Percentiles rank a stretch among this genome's conserved stretches.
phyloP scores from a whole-genome alignment of 2,329 filamentous ascomycete genomes.

The Xylariaceae sp. region DNA sequence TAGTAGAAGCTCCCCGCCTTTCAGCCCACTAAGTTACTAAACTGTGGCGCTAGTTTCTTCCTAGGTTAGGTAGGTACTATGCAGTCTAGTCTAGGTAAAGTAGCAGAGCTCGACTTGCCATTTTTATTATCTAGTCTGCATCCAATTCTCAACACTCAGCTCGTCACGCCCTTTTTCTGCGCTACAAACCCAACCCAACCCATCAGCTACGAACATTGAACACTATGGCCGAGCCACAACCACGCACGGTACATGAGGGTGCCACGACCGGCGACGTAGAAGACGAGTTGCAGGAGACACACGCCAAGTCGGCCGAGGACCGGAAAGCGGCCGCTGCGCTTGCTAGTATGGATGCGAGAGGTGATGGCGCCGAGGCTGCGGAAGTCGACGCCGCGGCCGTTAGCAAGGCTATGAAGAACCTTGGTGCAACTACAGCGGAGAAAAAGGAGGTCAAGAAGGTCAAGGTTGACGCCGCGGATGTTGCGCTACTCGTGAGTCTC shows the following conservation, averaged over 20 bases:
- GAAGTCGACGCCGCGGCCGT: slow-evolving; percentile 73
- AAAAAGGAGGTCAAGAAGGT: slow-evolving; percentile 62
- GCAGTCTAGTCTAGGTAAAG: too few species aligned
- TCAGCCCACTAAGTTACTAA: too few species aligned
- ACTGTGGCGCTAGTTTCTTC: too few species aligned
- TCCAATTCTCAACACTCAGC: background rate
- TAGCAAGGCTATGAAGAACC: slow-evolving; percentile 72
- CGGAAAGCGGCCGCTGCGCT: slow-evolving; percentile 78
- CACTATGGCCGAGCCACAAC: slow-evolving; percentile 67
- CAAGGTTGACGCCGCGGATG: slow-evolving; percentile 77
- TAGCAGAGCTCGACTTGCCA: too few species aligned
- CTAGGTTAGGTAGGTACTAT: too few species aligned
- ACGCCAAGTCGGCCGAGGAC: slow-evolving; percentile 73
- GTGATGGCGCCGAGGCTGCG: slow-evolving; percentile 51
- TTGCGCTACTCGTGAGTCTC: slow-evolving; percentile 67
- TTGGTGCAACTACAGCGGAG: slow-evolving; percentile 49
- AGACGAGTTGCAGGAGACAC: slow-evolving; percentile 54
- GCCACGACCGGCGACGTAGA: slow-evolving; percentile 64
- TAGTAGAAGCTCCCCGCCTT: too few species aligned
- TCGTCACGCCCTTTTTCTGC: background rate
- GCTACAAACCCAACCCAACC: background rate
- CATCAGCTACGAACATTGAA: too few species aligned
- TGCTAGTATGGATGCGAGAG: slow-evolving; percentile 63
- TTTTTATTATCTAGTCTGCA: too few species aligned
- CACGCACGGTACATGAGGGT: slow-evolving; percentile 63